Evolutionary conservation across 768 basidiomycete genomes (phyloP).

Genomic region (Amanita jacksonii): DNA sequence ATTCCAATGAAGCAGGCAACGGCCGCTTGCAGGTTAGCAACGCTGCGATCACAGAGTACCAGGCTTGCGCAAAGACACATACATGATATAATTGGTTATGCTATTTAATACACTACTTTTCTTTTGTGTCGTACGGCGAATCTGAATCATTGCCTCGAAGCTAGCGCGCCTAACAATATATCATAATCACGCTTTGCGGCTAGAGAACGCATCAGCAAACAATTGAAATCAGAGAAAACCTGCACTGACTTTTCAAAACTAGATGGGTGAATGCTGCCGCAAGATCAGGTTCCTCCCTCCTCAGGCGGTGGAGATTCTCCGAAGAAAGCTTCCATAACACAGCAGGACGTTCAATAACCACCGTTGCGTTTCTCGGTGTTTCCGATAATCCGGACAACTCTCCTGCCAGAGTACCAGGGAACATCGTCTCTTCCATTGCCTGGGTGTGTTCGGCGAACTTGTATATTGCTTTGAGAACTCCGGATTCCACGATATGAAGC

Average conservation of each 20-base stretch:
- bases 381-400: conserved; percentile 82
- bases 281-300: conserved; percentile 56
- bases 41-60: no score
- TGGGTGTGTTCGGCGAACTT: conserved; percentile 60
- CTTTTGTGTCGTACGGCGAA: no score
- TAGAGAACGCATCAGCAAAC: conserved; percentile 30
- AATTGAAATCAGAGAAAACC: background rate
- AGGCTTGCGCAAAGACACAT: no score
- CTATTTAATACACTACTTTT: background rate
- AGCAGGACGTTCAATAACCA: conserved; percentile 65
- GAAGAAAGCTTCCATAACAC: conserved; percentile 75
- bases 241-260: conserved; percentile 59
- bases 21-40: no score
- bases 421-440: conserved; percentile 82
- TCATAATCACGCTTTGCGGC: conserved; percentile 64
- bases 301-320: conserved; percentile 49
- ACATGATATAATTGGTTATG: no score
- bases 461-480: conserved; percentile 79
- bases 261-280: conserved; percentile 58
- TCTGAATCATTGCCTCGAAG: conserved; percentile 19
- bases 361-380: conserved; percentile 75
- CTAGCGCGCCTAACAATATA: conserved; percentile 42
- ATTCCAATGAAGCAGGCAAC: no score
- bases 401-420: conserved; percentile 85
- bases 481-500: conserved; percentile 82